Conservation (phyloP, 2,329 filamentous ascomycete genomes). For the Chrysoporthe deuterocubensis region DNA sequence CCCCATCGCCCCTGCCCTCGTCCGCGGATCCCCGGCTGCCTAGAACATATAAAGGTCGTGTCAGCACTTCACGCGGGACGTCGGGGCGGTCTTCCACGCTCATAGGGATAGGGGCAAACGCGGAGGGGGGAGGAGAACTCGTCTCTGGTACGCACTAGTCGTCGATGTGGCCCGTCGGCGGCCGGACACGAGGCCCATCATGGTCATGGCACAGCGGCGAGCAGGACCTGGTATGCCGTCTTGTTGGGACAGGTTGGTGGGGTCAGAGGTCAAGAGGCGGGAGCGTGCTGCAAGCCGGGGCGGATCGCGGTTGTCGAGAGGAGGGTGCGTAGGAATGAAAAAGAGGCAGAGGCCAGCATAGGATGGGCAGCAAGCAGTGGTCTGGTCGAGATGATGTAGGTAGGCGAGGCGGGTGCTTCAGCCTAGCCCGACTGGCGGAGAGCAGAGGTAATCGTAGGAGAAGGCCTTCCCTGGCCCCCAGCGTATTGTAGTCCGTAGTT, state of each 20-base stretch:
- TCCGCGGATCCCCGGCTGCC: slow-evolving; percentile 61
- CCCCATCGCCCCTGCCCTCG: slow-evolving; percentile 49
- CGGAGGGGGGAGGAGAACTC: not conserved
- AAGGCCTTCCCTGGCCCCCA: not conserved
- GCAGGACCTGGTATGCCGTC: not conserved
- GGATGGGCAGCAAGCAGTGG: not conserved
- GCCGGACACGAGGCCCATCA: slow-evolving; percentile 39
- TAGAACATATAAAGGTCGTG: slow-evolving; percentile 45
- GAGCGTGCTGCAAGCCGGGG: not conserved
- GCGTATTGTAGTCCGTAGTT: slow-evolving; percentile 5
- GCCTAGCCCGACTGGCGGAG: slow-evolving; percentile 5
- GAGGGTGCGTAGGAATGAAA: not conserved
- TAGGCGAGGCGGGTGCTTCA: not conserved
- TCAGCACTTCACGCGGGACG: slow-evolving; percentile 40
- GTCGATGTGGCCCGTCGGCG: slow-evolving; percentile 41
- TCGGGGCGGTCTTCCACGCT: not conserved
- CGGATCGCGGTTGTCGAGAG: not conserved
- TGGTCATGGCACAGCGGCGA: slow-evolving; percentile 43
- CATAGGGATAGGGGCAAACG: not conserved
- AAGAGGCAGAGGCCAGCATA: slow-evolving; percentile 22
- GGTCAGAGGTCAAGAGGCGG: not conserved
- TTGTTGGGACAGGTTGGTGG: not conserved
- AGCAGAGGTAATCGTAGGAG: not conserved
- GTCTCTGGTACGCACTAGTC: slow-evolving; percentile 38
- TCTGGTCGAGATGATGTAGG: slow-evolving; percentile 3